Evolutionary conservation across 345 rosid species (phyloP), one percentile per base, ranked within the genome.

Genomic region (Nephelium lappaceum): DNA sequence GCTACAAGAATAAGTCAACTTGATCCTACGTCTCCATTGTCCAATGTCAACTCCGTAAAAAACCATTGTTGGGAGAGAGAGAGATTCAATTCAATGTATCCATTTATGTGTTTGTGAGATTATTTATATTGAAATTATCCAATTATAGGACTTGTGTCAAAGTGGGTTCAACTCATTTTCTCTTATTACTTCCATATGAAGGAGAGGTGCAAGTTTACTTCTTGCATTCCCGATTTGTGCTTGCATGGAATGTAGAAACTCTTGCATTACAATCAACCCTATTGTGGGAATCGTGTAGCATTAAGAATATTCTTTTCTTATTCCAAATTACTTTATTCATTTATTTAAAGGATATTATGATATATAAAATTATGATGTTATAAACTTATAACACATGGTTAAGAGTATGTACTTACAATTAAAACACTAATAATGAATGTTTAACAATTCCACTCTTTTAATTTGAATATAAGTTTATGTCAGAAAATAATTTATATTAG

Each of bases 91-190:
- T 21, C 66, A 18, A 10, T 64, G 42, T 11, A 74, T 15, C 45
- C 24, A 31, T n/a, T 19, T 21, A 21, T 39, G 53, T 42, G 51
- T 27, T 55, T 70, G 58, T 25, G 53, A 39, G 24, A 51, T 71
- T 71, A 51, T 36, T 71, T 11, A 31, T 15, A 14, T 42, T 14
- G 11, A 42, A 21, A 1, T 45, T 23, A 16, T 21, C 24, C 53
- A 27, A 24, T 73, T 24, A 12, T 21, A 15, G 8, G 55, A 73
- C 21, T 39, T 12, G 19, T 43, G 42, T 63, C 38, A 27, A 74
- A 71, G 12, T 63, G 62, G 71, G 36, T 75, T 75, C 62, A 63
- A 75, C 71, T 64, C 62, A 15, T 74, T 74, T 73, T 21, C 57
- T 61, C 18, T 12, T 27, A 45, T 24, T 19, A 42, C 18, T 11